phyloP scores from a whole-genome alignment of 2,329 filamentous ascomycete genomes.

The Fusarium sp. region DNA sequence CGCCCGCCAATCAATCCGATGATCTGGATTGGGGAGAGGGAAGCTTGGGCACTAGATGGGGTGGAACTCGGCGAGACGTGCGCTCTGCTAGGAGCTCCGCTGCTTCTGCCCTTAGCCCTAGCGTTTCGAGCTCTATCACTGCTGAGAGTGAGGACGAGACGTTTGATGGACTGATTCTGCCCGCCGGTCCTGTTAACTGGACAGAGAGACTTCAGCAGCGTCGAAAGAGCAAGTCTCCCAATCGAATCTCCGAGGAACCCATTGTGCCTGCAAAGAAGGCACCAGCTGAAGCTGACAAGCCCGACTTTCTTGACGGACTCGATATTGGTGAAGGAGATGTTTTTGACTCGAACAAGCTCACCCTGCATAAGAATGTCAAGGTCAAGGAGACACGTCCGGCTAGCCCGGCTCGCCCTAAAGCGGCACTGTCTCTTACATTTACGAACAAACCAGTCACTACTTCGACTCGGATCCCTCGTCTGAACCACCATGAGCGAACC shows the following conservation, averaged over 20 bases:
- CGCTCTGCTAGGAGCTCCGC: constrained; percentile 86
- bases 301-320: constrained; percentile 87
- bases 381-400: constrained; percentile 77
- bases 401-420: constrained; percentile 77
- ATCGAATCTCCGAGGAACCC: constrained; percentile 57
- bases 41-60: constrained; percentile 89
- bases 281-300: constrained; percentile 61
- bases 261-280: constrained; percentile 48
- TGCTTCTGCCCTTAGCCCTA: constrained; percentile 89
- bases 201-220: constrained; percentile 79
- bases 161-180: constrained; percentile 88
- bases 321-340: constrained; percentile 87
- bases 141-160: constrained; percentile 94
- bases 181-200: constrained; percentile 85
- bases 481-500: constrained; percentile 76
- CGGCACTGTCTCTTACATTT: constrained; percentile 89
- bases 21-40: constrained; percentile 96
- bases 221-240: constrained; percentile 69
- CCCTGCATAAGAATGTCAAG: constrained; percentile 90
- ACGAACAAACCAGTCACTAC: constrained; percentile 74
- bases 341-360: constrained; percentile 83
- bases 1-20: constrained; percentile 70
- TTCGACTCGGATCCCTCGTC: constrained; percentile 81
- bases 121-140: constrained; percentile 89
- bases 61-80: constrained; percentile 83